Conservation (phyloP, 805 yeast genomes). For the Candida endomychidarum region DNA sequence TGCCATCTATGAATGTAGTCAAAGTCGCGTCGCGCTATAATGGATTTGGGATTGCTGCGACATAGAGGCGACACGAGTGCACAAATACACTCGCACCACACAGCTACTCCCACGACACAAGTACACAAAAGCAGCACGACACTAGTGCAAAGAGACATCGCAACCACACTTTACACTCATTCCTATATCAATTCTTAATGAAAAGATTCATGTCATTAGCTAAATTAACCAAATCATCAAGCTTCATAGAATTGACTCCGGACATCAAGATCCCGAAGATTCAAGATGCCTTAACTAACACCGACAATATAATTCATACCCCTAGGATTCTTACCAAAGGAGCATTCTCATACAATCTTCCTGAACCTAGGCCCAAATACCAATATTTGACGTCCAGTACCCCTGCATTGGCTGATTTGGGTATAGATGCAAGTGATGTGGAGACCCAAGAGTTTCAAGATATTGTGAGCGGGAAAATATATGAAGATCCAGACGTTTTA, state of each 20-base stretch:
- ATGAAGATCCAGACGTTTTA: constrained; percentile 29
- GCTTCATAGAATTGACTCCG: constrained; percentile 29
- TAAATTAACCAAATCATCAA: constrained; percentile 29
- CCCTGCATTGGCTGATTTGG: constrained; percentile 61
- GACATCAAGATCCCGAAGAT: constrained; percentile 26
- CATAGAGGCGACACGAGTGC: not conserved
- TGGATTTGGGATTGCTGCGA: no score
- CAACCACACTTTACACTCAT: no score
- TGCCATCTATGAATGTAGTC: constrained; percentile 1
- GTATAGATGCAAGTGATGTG: constrained; percentile 42
- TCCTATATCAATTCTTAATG: no score
- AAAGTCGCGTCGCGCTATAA: no score
- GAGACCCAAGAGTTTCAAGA: constrained; percentile 48
- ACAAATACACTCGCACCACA: no score
- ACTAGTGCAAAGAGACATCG: not conserved
- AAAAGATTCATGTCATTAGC: constrained; percentile 11
- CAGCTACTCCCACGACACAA: not conserved
- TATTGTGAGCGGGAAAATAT: constrained; percentile 60
- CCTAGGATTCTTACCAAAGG: constrained; percentile 52
- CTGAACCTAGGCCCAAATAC: constrained; percentile 57
- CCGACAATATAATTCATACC: constrained; percentile 30
- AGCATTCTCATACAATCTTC: constrained; percentile 70
- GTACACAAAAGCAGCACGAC: no score
- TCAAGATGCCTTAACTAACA: constrained; percentile 29
- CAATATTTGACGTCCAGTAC: constrained; percentile 57